Evolutionary conservation across 2,329 filamentous ascomycete species (phyloP).

Genomic region (Akanthomyces muscarius): DNA sequence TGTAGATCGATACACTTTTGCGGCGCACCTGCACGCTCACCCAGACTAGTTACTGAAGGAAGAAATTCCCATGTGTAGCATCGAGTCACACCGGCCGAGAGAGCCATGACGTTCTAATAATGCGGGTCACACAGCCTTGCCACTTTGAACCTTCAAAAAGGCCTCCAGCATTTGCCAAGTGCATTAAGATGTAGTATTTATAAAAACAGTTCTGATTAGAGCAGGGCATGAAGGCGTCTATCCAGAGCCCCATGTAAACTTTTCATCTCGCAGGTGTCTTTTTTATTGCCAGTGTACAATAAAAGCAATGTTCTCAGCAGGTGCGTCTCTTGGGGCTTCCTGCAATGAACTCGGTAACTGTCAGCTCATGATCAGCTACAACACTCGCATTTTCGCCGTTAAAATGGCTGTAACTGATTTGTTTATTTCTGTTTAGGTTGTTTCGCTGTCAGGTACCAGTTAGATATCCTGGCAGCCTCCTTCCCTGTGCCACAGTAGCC

Average conservation of each 20-base stretch:
- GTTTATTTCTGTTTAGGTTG: neutral
- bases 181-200: too few relatives aligned
- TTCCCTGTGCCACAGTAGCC: neutral
- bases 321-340: too few relatives aligned
- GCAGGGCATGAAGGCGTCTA: too few relatives aligned
- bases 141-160: neutral
- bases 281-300: too few relatives aligned
- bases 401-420: neutral
- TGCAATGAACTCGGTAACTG: too few relatives aligned
- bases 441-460: neutral
- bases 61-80: neutral
- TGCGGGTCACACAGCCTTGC: constrained; percentile 10
- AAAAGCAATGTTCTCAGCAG: neutral
- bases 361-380: neutral
- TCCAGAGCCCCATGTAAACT: too few relatives aligned
- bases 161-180: too few relatives aligned
- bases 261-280: too few relatives aligned
- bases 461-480: constrained; percentile 1
- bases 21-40: neutral
- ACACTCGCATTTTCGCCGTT: neutral
- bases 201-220: too few relatives aligned
- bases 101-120: constrained; percentile 5
- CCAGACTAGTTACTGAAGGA: neutral
- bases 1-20: neutral
- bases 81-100: constrained; percentile 14